Evolutionary conservation across 2,329 filamentous ascomycete genomes (phyloP).

Genomic region (Alternaria ventricosa): DNA sequence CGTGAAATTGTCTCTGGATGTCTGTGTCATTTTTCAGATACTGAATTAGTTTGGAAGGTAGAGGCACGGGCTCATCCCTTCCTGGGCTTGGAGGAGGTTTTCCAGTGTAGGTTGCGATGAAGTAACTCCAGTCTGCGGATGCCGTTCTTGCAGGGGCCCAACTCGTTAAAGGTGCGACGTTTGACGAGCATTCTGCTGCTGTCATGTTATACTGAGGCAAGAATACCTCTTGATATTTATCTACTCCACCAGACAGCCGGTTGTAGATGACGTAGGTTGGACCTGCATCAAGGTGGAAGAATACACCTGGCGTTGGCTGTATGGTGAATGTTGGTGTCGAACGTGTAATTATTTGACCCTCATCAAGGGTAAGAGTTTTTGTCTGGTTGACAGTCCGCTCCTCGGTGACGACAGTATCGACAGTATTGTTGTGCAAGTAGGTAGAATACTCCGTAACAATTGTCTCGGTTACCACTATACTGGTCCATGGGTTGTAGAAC

Average conservation of each 20-base stretch:
- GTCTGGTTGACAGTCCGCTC: constrained; percentile 35
- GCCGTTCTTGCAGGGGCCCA: constrained; percentile 26
- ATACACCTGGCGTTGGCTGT: constrained; percentile 21
- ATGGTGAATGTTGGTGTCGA: constrained; percentile 32
- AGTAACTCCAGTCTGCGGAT: constrained; percentile 31
- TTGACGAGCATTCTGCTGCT: constrained; percentile 12
- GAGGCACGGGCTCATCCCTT: constrained; percentile 8
- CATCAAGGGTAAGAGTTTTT: constrained; percentile 22
- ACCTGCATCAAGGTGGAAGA: constrained; percentile 26
- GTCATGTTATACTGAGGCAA: not conserved
- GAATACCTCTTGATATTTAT: constrained; percentile 11
- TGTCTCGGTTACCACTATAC: constrained; percentile 35
- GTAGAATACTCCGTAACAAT: constrained; percentile 32
- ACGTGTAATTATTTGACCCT: constrained; percentile 25
- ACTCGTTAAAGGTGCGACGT: constrained; percentile 13
- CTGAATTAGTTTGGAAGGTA: constrained; percentile 32
- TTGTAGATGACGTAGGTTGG: constrained; percentile 43
- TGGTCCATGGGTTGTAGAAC: constrained; percentile 21
- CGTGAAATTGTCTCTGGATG: constrained; percentile 28
- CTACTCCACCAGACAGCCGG: constrained; percentile 31
- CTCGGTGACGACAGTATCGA: constrained; percentile 36
- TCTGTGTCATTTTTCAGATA: constrained; percentile 30
- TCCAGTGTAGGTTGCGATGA: constrained; percentile 31
- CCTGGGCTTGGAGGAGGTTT: not conserved
- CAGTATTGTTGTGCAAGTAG: constrained; percentile 31